Base-by-base conservation (phyloP, 352 stramenopile species). In the Pythium graminicola region DNA sequence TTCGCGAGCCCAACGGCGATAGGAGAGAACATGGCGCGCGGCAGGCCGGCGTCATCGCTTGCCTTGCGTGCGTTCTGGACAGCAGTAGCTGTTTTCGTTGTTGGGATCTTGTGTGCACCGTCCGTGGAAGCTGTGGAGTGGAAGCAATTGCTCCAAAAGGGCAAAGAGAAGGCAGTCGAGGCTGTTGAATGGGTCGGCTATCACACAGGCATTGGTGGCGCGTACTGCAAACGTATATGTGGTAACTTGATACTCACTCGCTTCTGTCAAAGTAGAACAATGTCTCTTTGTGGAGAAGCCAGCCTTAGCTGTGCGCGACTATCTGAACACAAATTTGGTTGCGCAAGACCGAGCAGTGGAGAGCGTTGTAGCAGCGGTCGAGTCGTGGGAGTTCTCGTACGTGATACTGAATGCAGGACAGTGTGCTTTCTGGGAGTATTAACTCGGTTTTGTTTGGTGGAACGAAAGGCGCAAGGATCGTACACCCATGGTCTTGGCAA, bases 381-480 rank as follows among this genome's bases (percentile, higher is more conserved):
- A 91, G 55, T 72, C 81, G 19, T 91, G 81, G 81, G 81, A 91
- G 57, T 91, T 91, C 55, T 85, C 76, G 81, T 91, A 61, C 44
- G 76, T 49, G 19, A 27, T 9, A 38, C 31, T 38, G 9, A 38
- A 14, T 38, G 31, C 9, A 14, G 31, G 31, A n/a, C 16, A 16
- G 9, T 38, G 31, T 16, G 16, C 9, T 14, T 38, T 9, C 31
- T 16, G 16, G n/a, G 17, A 44, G 8, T 24, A 46, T 23, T 46
- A 6, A 46, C 19, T 46, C 59, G 20, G 31, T 19, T 26, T 17
- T 17, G 29, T 41, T 38, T 35, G 36, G 10, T 22, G 22, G 31
- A 65, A 73, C 33, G 67, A 65, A 36, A 74, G 70, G 8, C 65
- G 56, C 5, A 84, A 79, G 28, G 74, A 90, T 32, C 72, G 76